These are phyloP conservation scores for Cutaneotrichosporon dermatis DNA, from an alignment of 1,284 basidiomycete genomes.

Conservation along the genomic window DNA sequence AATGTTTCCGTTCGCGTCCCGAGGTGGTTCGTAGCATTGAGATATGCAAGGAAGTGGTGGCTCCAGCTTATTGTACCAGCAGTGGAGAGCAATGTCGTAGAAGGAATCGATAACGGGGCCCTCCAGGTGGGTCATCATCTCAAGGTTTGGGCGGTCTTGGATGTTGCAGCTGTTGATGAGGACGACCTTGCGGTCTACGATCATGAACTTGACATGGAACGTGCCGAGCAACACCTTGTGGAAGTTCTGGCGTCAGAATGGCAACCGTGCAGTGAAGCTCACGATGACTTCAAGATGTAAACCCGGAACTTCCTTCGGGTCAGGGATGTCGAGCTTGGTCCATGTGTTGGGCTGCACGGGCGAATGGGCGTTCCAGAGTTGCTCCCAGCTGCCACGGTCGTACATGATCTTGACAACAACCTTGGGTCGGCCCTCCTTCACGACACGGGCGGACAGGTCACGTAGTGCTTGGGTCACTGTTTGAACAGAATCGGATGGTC, in stretches of 20 bases:
- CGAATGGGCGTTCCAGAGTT: slow-evolving; percentile 57
- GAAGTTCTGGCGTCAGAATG: slow-evolving; percentile 42
- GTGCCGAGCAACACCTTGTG: slow-evolving; percentile 62
- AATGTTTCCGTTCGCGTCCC: slow-evolving; percentile 31
- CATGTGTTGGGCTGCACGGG: slow-evolving; percentile 10
- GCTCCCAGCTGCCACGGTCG: slow-evolving; percentile 61
- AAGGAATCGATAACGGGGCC: slow-evolving; percentile 65
- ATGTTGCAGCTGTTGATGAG: slow-evolving; percentile 72
- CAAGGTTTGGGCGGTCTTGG: slow-evolving; percentile 56
- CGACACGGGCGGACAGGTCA: slow-evolving; percentile 55
- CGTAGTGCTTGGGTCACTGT: slow-evolving; percentile 57
- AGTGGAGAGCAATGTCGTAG: slow-evolving; percentile 66
- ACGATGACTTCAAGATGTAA: slow-evolving; percentile 61
- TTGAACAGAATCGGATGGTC: slow-evolving; percentile 54
- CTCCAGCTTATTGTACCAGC: slow-evolving; percentile 50
- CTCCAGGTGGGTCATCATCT: slow-evolving; percentile 64
- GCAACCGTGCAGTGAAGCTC: slow-evolving; percentile 15
- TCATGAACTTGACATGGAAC: slow-evolving; percentile 72
- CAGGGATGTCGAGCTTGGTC: slow-evolving; percentile 59
- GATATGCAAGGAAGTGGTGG: slow-evolving; percentile 40
- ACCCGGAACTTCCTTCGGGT: slow-evolving; percentile 58
- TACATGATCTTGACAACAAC: slow-evolving; percentile 62
- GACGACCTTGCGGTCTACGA: slow-evolving; percentile 68
- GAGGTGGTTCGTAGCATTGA: slow-evolving; percentile 48
- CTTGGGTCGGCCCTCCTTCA: slow-evolving; percentile 52